phyloP scores from a whole-genome alignment of 1,284 basidiomycete genomes.

The Farysia itapuensis region DNA sequence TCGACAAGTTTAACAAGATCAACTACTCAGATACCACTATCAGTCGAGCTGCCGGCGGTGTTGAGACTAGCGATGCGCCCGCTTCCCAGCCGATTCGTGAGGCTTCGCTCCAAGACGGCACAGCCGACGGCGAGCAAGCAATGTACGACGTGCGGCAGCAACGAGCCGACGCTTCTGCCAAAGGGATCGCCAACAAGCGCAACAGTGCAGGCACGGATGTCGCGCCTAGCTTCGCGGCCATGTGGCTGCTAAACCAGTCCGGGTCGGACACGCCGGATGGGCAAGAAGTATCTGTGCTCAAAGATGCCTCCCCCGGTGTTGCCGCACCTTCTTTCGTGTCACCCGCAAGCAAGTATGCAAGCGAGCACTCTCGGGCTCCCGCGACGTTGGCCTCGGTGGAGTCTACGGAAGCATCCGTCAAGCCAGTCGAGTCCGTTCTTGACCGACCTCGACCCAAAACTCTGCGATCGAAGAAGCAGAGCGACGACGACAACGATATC shows the following conservation, averaged over 20 bases:
- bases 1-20: conserved; percentile 43
- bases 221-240: conserved; percentile 47
- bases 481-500: no score
- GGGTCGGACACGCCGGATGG: no score
- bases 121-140: conserved; percentile 24
- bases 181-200: conserved; percentile 12
- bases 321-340: neutral
- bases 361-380: neutral
- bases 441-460: conserved; percentile 38
- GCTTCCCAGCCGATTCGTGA: neutral
- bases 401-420: no score
- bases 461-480: conserved; percentile 29
- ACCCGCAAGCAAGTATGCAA: conserved; percentile 1
- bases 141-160: conserved; percentile 44
- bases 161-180: conserved; percentile 17
- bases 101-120: neutral
- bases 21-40: conserved; percentile 28
- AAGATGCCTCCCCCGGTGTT: no score
- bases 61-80: conserved; percentile 2
- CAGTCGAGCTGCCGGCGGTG: conserved; percentile 18
- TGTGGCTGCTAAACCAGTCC: conserved; percentile 45
- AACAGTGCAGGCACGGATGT: conserved; percentile 37
- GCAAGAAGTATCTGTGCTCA: no score
- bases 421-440: conserved; percentile 24
- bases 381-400: neutral